These are phyloP conservation scores for Meira miltonrushii DNA, from an alignment of 1,284 basidiomycete genomes.

Conservation along the genomic window DNA sequence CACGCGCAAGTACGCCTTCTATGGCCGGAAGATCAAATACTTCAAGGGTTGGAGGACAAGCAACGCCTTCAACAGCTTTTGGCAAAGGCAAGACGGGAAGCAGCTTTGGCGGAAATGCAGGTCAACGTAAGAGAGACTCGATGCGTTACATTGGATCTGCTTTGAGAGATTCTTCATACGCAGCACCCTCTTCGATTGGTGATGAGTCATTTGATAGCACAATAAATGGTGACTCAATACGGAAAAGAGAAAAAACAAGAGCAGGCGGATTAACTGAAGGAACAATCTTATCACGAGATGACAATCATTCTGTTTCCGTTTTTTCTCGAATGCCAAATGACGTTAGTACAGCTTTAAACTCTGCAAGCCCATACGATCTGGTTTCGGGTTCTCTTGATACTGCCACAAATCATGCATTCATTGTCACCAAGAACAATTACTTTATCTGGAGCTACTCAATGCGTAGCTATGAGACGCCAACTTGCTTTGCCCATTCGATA, in stretches of 20 bases:
- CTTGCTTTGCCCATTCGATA: conserved; percentile 34
- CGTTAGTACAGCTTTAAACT: conserved; percentile 10
- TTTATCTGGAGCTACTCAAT: conserved; percentile 45
- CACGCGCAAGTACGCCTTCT: too few relatives aligned
- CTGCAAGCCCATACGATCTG: conserved; percentile 30
- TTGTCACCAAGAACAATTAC: conserved; percentile 31
- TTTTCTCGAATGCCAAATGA: conserved; percentile 28
- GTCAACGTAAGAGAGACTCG: too few relatives aligned
- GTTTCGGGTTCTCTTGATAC: conserved; percentile 31
- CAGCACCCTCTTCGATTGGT: too few relatives aligned
- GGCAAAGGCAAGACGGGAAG: too few relatives aligned
- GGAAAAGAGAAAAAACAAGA: background rate
- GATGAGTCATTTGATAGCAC: background rate
- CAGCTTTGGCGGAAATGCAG: too few relatives aligned
- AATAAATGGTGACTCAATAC: background rate
- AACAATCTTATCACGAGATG: conserved; percentile 26
- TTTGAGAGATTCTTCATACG: too few relatives aligned
- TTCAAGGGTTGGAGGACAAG: too few relatives aligned
- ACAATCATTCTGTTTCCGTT: conserved; percentile 29
- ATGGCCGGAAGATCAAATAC: too few relatives aligned
- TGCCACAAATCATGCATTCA: conserved; percentile 33
- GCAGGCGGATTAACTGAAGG: conserved; percentile 23
- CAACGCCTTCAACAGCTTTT: too few relatives aligned
- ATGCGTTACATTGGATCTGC: too few relatives aligned
- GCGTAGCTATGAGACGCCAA: conserved; percentile 23